phyloP scores from a whole-genome alignment of 1,284 basidiomycete genomes.

The Ustilago shanxiensis region DNA sequence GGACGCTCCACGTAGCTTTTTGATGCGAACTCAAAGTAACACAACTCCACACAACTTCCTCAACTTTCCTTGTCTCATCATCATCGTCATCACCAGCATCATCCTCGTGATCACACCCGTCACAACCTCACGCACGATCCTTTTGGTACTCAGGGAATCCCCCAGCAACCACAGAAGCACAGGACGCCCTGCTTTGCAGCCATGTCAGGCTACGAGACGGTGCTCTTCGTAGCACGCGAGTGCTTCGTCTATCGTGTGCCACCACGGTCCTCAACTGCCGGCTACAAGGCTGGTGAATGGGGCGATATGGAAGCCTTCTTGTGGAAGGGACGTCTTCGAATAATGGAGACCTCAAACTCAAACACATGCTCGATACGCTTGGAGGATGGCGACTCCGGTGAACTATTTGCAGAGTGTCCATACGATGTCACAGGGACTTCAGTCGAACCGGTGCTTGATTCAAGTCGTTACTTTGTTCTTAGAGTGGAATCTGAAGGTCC shows the following conservation, averaged over 20 bases:
- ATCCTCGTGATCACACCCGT: background rate
- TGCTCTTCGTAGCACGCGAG: constrained; percentile 86
- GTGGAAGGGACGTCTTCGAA: constrained; percentile 89
- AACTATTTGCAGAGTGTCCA: constrained; percentile 88
- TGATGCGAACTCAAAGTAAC: background rate
- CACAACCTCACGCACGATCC: too few species aligned
- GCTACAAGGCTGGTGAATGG: constrained; percentile 70
- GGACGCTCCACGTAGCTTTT: background rate
- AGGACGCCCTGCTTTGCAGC: background rate
- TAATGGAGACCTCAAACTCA: constrained; percentile 76
- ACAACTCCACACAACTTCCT: background rate
- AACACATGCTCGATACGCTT: constrained; percentile 61
- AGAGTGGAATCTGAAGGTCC: constrained; percentile 76
- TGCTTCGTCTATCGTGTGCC: constrained; percentile 78
- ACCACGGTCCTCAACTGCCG: constrained; percentile 78
- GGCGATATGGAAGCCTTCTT: constrained; percentile 83
- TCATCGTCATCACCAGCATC: background rate
- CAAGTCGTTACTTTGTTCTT: constrained; percentile 93
- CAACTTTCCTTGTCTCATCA: background rate
- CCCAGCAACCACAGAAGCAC: background rate
- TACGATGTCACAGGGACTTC: constrained; percentile 83
- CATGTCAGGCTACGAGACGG: constrained; percentile 76
- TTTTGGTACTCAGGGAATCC: too few species aligned
- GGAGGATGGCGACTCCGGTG: constrained; percentile 67
- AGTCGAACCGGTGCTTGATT: constrained; percentile 95